A percentile compares a stretch with the other conserved stretches of the same genome.
phyloP scores from a whole-genome alignment of 495 filamentous ascomycete genomes.

The Xylaria longipes region DNA sequence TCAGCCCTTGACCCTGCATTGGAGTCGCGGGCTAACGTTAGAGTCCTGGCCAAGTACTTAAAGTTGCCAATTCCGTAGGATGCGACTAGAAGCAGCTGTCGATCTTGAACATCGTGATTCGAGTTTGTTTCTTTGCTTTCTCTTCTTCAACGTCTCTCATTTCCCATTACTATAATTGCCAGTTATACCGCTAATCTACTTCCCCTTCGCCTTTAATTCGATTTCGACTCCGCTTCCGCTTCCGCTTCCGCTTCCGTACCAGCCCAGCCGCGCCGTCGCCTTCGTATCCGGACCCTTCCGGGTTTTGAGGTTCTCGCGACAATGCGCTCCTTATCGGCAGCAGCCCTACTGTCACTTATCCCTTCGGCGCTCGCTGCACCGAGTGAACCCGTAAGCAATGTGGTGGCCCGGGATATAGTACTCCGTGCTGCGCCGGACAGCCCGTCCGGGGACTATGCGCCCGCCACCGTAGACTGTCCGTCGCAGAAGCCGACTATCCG shows the following conservation, averaged over 20 bases:
- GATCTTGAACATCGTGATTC: not conserved
- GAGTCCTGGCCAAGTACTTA: constrained; percentile 8
- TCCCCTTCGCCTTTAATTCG: not conserved
- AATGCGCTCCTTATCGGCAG: constrained; percentile 21
- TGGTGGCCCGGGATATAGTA: constrained; percentile 19
- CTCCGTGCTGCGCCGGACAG: constrained; percentile 60
- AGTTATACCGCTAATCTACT: not conserved
- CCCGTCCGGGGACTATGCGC: constrained; percentile 63
- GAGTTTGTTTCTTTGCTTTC: not conserved
- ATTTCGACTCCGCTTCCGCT: not conserved
- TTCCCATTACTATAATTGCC: not conserved
- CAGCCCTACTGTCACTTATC: constrained; percentile 26
- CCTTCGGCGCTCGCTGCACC: constrained; percentile 34
- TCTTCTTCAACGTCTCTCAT: not conserved
- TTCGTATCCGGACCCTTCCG: not conserved
- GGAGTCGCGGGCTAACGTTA: not conserved
- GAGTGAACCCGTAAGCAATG: constrained; percentile 14
- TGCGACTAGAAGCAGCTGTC: not conserved
- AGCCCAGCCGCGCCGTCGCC: constrained; percentile 14
- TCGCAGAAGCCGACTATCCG: constrained; percentile 53
- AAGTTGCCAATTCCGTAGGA: not conserved
- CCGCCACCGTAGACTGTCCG: constrained; percentile 60
- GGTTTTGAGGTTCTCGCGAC: not conserved
- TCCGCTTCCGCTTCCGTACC: not conserved
- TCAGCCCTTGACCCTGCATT: not conserved